Evolutionary conservation across 306 rosid genomes (phyloP).

Genomic region (Hylodesmum podocarpum): DNA sequence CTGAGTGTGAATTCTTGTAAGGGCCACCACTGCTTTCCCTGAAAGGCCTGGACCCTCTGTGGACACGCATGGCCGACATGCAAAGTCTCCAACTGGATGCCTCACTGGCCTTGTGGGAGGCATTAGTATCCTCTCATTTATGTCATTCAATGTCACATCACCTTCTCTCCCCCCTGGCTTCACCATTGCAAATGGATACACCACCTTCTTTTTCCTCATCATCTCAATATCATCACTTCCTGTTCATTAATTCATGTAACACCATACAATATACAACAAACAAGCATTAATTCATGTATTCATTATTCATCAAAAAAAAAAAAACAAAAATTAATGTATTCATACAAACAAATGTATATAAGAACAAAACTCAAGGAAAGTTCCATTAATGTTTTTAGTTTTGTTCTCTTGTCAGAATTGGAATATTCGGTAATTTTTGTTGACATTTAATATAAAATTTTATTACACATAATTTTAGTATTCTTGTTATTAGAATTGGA

Average conservation of each 20-base stretch:
- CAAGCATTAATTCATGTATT: background rate
- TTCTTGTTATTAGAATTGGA: background rate
- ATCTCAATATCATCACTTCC: background rate
- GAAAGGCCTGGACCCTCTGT: conserved; percentile 83
- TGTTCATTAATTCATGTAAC: conserved; percentile 1
- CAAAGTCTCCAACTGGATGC: conserved; percentile 95
- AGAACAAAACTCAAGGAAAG: background rate
- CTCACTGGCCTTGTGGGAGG: conserved; percentile 83
- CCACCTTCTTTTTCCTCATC: conserved; percentile 36
- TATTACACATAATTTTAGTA: no score
- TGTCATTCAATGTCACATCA: conserved; percentile 88
- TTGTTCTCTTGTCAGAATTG: background rate
- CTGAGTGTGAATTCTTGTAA: conserved; percentile 84
- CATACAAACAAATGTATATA: background rate
- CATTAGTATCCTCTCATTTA: conserved; percentile 87
- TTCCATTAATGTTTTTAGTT: background rate
- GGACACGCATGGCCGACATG: conserved; percentile 91
- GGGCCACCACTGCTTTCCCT: conserved; percentile 94
- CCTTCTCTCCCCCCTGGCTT: conserved; percentile 94
- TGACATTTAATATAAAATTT: background rate
- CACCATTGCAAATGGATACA: conserved; percentile 93
- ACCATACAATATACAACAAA: background rate
- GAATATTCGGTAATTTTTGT: background rate
- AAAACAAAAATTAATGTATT: no score
- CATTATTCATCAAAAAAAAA: no score